Evolutionary conservation across 2,329 filamentous ascomycete genomes (phyloP).

Genomic region (Sclerotinia trifoliorum): DNA sequence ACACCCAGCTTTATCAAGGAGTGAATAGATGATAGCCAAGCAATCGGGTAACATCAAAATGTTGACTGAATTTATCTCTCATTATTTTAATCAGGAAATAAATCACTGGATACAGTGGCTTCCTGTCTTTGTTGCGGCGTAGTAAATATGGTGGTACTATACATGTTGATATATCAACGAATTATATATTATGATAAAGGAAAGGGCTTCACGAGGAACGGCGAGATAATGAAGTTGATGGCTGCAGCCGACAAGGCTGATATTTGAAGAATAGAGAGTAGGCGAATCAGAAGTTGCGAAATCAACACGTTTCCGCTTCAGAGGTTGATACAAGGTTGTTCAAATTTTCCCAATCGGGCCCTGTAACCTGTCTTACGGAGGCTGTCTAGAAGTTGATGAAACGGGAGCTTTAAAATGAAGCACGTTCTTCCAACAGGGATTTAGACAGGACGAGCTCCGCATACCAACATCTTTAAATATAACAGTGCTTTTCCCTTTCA

Average conservation of each 20-base stretch:
- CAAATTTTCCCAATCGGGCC: slow-evolving; percentile 2
- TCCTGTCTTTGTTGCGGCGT: background rate
- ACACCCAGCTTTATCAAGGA: slow-evolving; percentile 15
- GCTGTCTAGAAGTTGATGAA: background rate
- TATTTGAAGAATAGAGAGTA: slow-evolving; percentile 4
- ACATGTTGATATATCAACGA: slow-evolving; percentile 14
- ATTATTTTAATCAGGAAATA: background rate
- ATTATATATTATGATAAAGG: background rate
- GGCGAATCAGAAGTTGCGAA: slow-evolving; percentile 1
- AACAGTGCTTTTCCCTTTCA: background rate
- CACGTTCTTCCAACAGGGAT: slow-evolving; percentile 1
- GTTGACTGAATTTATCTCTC: background rate
- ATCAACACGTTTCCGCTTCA: slow-evolving; percentile 13
- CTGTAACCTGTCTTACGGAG: background rate
- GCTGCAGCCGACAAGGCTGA: background rate
- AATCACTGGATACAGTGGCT: slow-evolving; percentile 5
- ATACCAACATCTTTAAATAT: background rate
- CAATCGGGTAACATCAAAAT: background rate
- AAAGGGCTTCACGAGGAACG: background rate
- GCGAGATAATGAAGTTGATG: background rate
- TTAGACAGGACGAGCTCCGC: background rate
- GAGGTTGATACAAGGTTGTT: background rate
- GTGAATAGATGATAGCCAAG: slow-evolving; percentile 9
- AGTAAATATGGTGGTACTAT: background rate
- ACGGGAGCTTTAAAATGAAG: slow-evolving; percentile 1